Evolutionary conservation across 148 eudicot genomes (phyloP), one percentile per base, ranked within the genome.

Genomic region (Amaranthus palmeri): DNA sequence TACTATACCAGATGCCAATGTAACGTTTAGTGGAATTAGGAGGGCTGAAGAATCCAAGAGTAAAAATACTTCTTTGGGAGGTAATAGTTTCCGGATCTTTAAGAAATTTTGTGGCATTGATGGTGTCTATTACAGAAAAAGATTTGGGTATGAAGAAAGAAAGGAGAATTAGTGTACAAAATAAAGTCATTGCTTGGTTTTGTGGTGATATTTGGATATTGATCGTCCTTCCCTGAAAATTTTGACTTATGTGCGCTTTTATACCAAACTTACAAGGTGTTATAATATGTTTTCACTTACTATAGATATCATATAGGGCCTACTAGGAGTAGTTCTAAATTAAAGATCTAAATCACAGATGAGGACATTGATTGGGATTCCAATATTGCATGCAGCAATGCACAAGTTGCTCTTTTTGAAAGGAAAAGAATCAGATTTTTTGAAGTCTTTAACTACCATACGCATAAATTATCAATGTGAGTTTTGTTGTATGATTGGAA

Each of bases 11-110:
- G 5, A 85, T 82, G 41, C 83, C 88, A 17, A 85, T 50, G 3
- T 79, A 85, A 8, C 83, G 77, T 14, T 74, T 69, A 60, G 52
- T 53, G 8, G 77, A 59, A 40, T 43, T 67, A 10, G 53, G 63
- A 25, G 84, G 86, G 60, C 70, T 77, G 54, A 85, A 82, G 72
- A 85, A 85, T 8, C 88, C 88, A 2, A 85, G 81, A 8, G 71
- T 74, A 68, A 82, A 80, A 18, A 8, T 47, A 10, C 64, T 73
- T 44, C 59, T 75, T 17, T 40, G 8, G 12, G 88, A 85, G 54
- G 67, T 59, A 40, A 84, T 63, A 15, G 69, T n/a, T 43, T 75
- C 77, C 1, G 79, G 81, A 54, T 84, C 85, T 61, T 79, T 79
- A 50, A 84, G 68, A 62, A 79, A 54, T 41, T 79, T 55, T 52